Base-by-base conservation (phyloP, 805 yeast species). In the Ogataea haglerorum region DNA sequence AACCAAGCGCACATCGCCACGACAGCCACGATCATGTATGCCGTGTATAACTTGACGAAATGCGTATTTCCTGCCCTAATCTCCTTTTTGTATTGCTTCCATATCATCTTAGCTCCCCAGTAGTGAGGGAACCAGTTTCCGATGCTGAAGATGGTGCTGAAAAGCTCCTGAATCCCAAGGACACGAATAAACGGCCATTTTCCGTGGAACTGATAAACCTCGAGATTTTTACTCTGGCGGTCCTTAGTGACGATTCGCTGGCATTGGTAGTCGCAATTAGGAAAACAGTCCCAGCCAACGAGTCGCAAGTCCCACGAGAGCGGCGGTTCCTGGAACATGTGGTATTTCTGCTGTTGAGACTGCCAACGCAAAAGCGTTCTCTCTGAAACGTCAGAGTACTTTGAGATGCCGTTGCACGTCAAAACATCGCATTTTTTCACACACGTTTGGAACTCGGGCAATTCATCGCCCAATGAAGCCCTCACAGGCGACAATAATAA, bases 111-210 rank as follows among this genome's bases (percentile, higher is more conserved):
- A 41, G 66, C 67, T 6, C 78, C 80, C 36, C 62, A 49, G 53
- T 62, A 76, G 56, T 87, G 91, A 2, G 91, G 86, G 10, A 79
- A 42, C 45, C 80, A 75, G 54, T 85, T 85, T 16, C 76, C 70
- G 5, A 85, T 53, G n/a, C 95, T 85, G 60, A 93, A 91, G 2
- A 88, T 15, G 1, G 85, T 80, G 10, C 95, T 82, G 17, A 82
- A 85, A 0, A 88, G 65, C 58, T 93, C 99, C 61, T 93, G 99
- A 10, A 84, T 67, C 0, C 95, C 95, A n/a, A 73, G 63, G 0
- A 85, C 56, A 36, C 99, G 71, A 13, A 69, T 47, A 55, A 93
- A 93, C 2, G 98, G 98, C 99, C 99, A 93, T 65, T 93, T 93
- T 0, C 99, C 99, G 61, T 93, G 96, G 64, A 87, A 93, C 60